Conservation (phyloP, 805 yeast genomes). For the Saccharomyces jurei region DNA sequence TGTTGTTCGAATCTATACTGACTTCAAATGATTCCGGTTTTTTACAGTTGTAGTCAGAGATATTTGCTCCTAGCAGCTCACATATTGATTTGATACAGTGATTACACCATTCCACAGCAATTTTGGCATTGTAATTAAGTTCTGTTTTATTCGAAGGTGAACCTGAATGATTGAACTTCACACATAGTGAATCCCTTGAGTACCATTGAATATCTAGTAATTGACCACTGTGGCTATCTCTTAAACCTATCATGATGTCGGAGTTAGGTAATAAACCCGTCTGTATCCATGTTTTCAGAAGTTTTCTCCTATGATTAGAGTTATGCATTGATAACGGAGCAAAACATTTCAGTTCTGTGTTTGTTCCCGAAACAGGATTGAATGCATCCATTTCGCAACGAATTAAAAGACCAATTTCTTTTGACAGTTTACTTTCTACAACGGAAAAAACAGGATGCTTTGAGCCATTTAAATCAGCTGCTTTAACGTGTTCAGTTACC, state of each 20-base stretch:
- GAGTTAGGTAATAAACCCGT: conserved; percentile 22
- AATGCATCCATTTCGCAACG: conserved; percentile 30
- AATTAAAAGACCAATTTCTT: conserved; percentile 16
- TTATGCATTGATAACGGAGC: conserved; percentile 15
- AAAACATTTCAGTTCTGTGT: conserved; percentile 28
- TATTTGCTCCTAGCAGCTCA: conserved; percentile 6
- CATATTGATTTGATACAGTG: conserved; percentile 16
- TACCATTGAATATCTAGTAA: conserved; percentile 19
- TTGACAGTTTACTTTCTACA: conserved; percentile 17
- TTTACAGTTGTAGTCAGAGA: background rate
- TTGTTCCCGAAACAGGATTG: conserved; percentile 12
- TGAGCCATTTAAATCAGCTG: background rate
- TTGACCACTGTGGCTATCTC: conserved; percentile 21
- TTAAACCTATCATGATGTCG: conserved; percentile 25
- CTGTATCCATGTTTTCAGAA: conserved; percentile 30
- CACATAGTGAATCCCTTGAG: conserved; percentile 15
- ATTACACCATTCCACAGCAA: conserved; percentile 25
- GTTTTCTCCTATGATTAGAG: conserved; percentile 22
- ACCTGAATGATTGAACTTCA: conserved; percentile 14
- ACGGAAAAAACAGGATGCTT: conserved; percentile 16
- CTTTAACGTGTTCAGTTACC: conserved; percentile 6
- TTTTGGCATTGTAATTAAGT: conserved; percentile 19
- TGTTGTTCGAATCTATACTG: conserved; percentile 8
- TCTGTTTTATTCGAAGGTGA: conserved; percentile 9
- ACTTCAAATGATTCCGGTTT: conserved; percentile 15